These are phyloP conservation scores for Dillenia turbinata DNA, from an alignment of 164 flowering plant genomes.

Conservation along the genomic window DNA sequence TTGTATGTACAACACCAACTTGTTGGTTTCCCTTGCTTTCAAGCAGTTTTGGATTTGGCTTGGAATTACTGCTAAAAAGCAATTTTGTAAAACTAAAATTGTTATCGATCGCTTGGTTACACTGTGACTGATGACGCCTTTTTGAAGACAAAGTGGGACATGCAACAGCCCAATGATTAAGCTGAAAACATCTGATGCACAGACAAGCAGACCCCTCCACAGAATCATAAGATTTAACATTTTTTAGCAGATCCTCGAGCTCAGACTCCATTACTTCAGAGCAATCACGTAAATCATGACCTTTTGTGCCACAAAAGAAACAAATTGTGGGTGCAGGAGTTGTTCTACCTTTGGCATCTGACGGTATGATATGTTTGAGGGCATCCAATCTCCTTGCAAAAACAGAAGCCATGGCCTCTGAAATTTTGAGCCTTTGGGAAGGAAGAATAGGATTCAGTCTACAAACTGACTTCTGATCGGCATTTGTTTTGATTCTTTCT, in stretches of 20 bases:
- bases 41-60: slow-evolving; percentile 3
- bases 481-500: slow-evolving; percentile 5
- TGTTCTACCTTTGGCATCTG: slow-evolving; percentile 15
- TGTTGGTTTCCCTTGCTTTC: slow-evolving; percentile 9
- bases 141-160: slow-evolving; percentile 45
- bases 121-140: slow-evolving; percentile 9
- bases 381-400: slow-evolving; percentile 75
- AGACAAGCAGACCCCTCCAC: slow-evolving; percentile 34
- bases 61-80: slow-evolving; percentile 2
- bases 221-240: slow-evolving; percentile 20
- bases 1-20: slow-evolving; percentile 6
- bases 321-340: slow-evolving; percentile 25
- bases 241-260: slow-evolving; percentile 45
- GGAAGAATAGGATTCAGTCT: slow-evolving; percentile 24
- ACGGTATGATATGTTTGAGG: slow-evolving; percentile 46
- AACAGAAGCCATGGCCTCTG: slow-evolving; percentile 65
- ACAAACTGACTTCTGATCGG: slow-evolving; percentile 20
- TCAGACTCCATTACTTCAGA: slow-evolving; percentile 43
- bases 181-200: slow-evolving; percentile 69
- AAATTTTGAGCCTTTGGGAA: slow-evolving; percentile 29
- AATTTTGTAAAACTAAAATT: slow-evolving; percentile 5
- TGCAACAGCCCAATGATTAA: slow-evolving; percentile 67
- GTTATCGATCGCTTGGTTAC: slow-evolving; percentile 15
- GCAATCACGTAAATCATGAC: slow-evolving; percentile 57
- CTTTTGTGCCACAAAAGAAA: slow-evolving; percentile 67